Conservation (phyloP, 805 yeast species). For the Candida silvicultrix region DNA sequence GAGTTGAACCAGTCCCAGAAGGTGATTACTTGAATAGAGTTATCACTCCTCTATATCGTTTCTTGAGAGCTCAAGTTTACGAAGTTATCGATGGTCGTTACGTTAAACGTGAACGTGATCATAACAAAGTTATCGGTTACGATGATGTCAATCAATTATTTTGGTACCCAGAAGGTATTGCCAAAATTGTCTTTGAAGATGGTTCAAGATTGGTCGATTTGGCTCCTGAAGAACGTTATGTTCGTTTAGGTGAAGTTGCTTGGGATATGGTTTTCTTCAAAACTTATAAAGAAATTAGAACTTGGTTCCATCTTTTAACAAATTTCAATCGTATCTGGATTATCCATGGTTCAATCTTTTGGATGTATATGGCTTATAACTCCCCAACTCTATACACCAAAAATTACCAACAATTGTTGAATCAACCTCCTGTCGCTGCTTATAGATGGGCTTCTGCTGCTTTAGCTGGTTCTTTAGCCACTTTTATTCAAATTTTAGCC, state of each 20-base stretch:
- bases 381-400: conserved; percentile 88
- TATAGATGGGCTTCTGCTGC: conserved; percentile 92
- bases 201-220: conserved; percentile 88
- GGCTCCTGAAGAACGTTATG: conserved; percentile 84
- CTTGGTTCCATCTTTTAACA: conserved; percentile 94
- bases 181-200: conserved; percentile 85
- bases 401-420: conserved; percentile 73
- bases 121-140: conserved; percentile 78
- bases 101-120: conserved; percentile 81
- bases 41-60: conserved; percentile 83
- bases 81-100: conserved; percentile 78
- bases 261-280: conserved; percentile 93
- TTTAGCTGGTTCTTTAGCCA: conserved; percentile 86
- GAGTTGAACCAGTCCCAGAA: conserved; percentile 76
- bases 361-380: conserved; percentile 94
- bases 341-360: conserved; percentile 79
- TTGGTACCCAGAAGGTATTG: conserved; percentile 99
- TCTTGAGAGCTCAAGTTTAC: conserved; percentile 74
- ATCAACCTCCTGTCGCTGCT: conserved; percentile 86
- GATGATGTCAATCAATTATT: conserved; percentile 98
- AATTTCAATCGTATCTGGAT: conserved; percentile 99
- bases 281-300: conserved; percentile 91
- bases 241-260: conserved; percentile 82
- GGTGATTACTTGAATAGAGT: conserved; percentile 88
- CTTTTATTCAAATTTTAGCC: conserved; percentile 75